Conservation (phyloP, 257 asterid genomes). For the Solanum clarkiae region DNA sequence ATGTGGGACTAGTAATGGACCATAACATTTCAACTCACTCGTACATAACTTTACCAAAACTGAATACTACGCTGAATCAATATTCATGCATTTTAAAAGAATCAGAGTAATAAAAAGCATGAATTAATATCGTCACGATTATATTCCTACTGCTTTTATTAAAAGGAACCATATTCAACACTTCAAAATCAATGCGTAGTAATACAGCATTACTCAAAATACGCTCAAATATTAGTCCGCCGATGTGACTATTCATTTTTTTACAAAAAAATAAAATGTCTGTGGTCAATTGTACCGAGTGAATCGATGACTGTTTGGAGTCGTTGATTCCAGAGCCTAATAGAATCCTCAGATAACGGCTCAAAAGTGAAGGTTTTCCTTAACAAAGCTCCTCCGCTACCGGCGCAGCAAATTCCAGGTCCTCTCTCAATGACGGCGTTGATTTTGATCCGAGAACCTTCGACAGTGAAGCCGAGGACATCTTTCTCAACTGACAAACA, state of each 20-base stretch:
- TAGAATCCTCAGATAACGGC: slow-evolving; percentile 31
- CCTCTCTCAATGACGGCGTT: slow-evolving; percentile 31
- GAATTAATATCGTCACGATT: neutral
- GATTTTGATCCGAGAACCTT: slow-evolving; percentile 38
- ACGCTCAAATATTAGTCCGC: neutral
- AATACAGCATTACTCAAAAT: neutral
- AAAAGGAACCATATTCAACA: neutral
- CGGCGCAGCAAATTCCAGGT: slow-evolving; percentile 37
- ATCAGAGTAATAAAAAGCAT: neutral
- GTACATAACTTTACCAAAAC: neutral
- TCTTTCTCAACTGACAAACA: slow-evolving; percentile 47
- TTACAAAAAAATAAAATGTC: too few relatives aligned
- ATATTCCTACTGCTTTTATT: neutral
- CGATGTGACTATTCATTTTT: too few relatives aligned
- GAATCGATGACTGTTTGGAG: slow-evolving; percentile 51
- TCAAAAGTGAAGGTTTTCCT: slow-evolving; percentile 54
- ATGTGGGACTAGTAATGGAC: neutral
- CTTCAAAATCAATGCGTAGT: neutral
- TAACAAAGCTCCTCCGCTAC: slow-evolving; percentile 4
- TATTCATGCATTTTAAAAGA: neutral
- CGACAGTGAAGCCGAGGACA: slow-evolving; percentile 63
- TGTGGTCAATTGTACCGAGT: slow-evolving; percentile 30
- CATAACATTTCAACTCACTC: neutral
- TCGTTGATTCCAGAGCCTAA: slow-evolving; percentile 43
- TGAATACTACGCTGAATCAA: neutral